phyloP scores from a whole-genome alignment of 768 basidiomycete species.

The Collybiopsis confluens region DNA sequence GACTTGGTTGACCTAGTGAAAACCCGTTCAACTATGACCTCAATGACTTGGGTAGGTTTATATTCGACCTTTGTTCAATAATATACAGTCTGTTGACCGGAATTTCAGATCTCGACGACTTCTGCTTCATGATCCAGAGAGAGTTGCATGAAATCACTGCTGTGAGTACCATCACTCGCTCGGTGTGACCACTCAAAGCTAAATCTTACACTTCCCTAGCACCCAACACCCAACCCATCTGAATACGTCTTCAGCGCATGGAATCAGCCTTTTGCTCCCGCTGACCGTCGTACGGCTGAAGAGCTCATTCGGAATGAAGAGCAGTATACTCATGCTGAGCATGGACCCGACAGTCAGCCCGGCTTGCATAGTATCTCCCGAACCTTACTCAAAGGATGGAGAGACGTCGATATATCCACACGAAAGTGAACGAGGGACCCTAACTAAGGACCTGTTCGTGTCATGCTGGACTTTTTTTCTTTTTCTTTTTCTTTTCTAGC shows the following conservation, averaged over 20 bases:
- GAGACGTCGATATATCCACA: constrained; percentile 33
- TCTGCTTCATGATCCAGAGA: constrained; percentile 61
- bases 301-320: constrained; percentile 39
- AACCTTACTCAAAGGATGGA: constrained; percentile 39
- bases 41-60: constrained; percentile 54
- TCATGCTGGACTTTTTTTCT: neutral
- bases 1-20: constrained; percentile 33
- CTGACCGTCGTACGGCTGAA: constrained; percentile 51
- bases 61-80: neutral
- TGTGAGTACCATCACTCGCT: constrained; percentile 33
- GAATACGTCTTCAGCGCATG: constrained; percentile 49
- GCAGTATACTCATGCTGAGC: constrained; percentile 31
- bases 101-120: constrained; percentile 53
- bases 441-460: neutral
- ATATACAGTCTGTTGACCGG: neutral
- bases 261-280: constrained; percentile 72
- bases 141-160: constrained; percentile 72
- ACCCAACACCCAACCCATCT: constrained; percentile 49
- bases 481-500: neutral
- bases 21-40: constrained; percentile 67
- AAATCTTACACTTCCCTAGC: constrained; percentile 31
- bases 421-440: constrained; percentile 16
- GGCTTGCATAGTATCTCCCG: constrained; percentile 34
- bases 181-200: neutral
- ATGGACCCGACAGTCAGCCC: constrained; percentile 19